Evolutionary conservation across 2,329 filamentous ascomycete genomes (phyloP).

Genomic region (Penicillium hesseltinei): DNA sequence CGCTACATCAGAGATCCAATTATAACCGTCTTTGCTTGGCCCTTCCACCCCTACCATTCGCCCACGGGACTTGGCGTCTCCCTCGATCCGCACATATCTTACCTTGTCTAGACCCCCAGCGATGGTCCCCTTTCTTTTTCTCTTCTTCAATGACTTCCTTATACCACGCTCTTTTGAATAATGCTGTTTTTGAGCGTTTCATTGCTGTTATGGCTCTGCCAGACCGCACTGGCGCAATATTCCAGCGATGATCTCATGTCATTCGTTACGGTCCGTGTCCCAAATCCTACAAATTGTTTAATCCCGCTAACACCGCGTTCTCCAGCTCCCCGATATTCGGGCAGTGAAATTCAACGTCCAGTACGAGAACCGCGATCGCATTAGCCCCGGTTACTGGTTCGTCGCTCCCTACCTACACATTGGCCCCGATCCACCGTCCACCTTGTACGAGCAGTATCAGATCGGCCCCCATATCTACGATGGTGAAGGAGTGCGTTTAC

Average conservation of each 20-base stretch:
- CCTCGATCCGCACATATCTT: conserved; percentile 1
- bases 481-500: conserved; percentile 41
- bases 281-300: background rate
- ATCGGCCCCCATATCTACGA: conserved; percentile 53
- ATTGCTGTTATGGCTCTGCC: conserved; percentile 11
- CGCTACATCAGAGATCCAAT: conserved; percentile 1
- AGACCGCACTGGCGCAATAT: conserved; percentile 8
- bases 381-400: conserved; percentile 50
- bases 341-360: conserved; percentile 31
- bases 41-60: background rate
- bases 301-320: background rate
- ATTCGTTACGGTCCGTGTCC: conserved; percentile 8
- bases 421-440: conserved; percentile 25
- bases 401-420: conserved; percentile 46
- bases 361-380: conserved; percentile 25
- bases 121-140: background rate
- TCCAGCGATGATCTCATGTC: conserved; percentile 10
- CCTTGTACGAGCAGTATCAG: conserved; percentile 41
- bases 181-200: conserved; percentile 4
- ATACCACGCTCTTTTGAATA: conserved; percentile 4
- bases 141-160: background rate
- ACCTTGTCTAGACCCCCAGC: background rate
- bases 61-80: background rate
- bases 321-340: conserved; percentile 26
- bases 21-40: background rate